Conservation (phyloP, 2,329 filamentous ascomycete genomes). For the Colletotrichum australisinense region DNA sequence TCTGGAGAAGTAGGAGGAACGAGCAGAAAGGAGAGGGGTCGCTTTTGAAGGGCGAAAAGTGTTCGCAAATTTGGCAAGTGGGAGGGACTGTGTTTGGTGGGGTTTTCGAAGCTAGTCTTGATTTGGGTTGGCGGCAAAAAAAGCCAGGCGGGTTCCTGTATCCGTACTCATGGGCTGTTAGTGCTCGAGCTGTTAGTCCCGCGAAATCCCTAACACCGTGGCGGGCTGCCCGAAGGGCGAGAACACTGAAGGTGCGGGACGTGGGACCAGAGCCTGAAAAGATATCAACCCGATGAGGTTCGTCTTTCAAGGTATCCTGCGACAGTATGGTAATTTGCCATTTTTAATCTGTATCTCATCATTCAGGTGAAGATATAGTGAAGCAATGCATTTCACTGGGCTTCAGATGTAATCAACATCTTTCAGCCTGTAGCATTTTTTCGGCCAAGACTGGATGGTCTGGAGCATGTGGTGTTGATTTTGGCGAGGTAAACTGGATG, state of each 20-base stretch:
- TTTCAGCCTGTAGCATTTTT: background rate
- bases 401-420: background rate
- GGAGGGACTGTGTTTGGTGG: constrained; percentile 39
- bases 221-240: constrained; percentile 25
- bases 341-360: background rate
- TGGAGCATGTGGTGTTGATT: background rate
- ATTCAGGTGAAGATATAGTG: background rate
- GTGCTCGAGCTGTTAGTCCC: background rate
- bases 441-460: background rate
- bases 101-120: constrained; percentile 35
- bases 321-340: background rate
- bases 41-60: constrained; percentile 36
- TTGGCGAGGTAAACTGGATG: background rate
- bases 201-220: background rate
- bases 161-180: background rate
- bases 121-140: constrained; percentile 8
- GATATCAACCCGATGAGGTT: background rate
- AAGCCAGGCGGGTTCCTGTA: background rate
- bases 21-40: constrained; percentile 27
- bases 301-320: background rate
- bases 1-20: constrained; percentile 26
- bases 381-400: too few relatives aligned
- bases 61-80: constrained; percentile 39
- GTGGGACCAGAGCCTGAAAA: constrained; percentile 14
- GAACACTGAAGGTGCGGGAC: constrained; percentile 13